Evolutionary conservation across 2,329 filamentous ascomycete genomes (phyloP), one percentile per base, ranked within the genome.

Genomic region (Cladosporium sp.): DNA sequence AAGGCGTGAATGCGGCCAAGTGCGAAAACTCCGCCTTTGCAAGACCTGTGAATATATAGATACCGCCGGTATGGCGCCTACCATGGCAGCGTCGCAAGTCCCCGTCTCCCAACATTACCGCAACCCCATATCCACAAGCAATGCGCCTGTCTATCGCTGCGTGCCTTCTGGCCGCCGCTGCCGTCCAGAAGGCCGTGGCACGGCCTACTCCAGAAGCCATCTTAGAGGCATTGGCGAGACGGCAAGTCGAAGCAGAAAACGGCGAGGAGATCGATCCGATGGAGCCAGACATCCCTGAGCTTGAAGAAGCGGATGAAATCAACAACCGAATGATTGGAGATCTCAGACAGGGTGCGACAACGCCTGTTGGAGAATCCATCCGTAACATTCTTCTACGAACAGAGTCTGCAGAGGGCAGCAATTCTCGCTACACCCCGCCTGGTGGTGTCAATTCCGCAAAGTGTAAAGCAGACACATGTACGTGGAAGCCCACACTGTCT

Each of bases 391-490:
- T 61, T 11, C 51, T 58, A 13, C 52, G 53, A 11, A 54, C 52
- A 22, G 53, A 62, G 32, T 44, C 60, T 31, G 53, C 53, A 14
- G 37, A 54, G 35, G 48, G 56, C 5, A 18, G 52, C 35, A 48
- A 53, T 32, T 53, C 54, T 37, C 41, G 56, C 50, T 43, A 64
- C 34, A 46, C 58, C 13, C 55, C 57, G 19, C 58, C 31, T 41
- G 35, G 34, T 16, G 52, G 49, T 18, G 38, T 34, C 28, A 35
- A 43, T 18, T 54, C 50, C 13, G 34, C 14, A 55, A 46, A n/a
- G 46, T 61, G 55, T 54, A 61, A 54, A 33, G 55, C 62, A 14
- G 72, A 76, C 44, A 70, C 71, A 1, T 76, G 74, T 28, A 28
- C 4, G 22, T 28, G 22, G 7, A 28, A 7, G 22, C 22, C 7